These are phyloP conservation scores for Carpinus viminea DNA, from an alignment of 306 rosid species.

Conservation along the genomic window DNA sequence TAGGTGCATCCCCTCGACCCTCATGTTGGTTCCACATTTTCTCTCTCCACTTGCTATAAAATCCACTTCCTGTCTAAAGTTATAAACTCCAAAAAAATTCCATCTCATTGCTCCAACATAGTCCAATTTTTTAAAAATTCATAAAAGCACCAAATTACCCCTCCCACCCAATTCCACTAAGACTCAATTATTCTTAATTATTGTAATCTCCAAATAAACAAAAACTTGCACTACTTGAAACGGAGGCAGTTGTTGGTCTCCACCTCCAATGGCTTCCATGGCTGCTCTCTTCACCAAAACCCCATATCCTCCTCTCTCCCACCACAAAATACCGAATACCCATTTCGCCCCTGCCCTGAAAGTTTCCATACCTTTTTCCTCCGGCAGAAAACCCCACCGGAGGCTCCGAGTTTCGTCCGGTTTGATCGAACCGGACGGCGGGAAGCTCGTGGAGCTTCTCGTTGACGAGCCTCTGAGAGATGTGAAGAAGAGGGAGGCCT, in stretches of 20 bases:
- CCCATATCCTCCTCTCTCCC: constrained; percentile 40
- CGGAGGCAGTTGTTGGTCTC: constrained; percentile 14
- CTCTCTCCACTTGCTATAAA: constrained; percentile 1
- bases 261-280: constrained; percentile 91
- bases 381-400: constrained; percentile 22
- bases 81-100: neutral
- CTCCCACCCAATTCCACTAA: neutral
- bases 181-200: no score
- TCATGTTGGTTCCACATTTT: neutral
- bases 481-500: constrained; percentile 63
- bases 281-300: constrained; percentile 55
- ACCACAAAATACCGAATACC: constrained; percentile 37
- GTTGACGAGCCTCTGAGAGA: constrained; percentile 52
- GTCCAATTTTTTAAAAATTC: neutral
- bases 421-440: constrained; percentile 92
- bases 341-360: constrained; percentile 47
- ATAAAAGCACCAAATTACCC: neutral
- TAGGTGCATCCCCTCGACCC: constrained; percentile 39
- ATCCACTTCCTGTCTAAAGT: neutral
- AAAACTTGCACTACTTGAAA: constrained; percentile 1
- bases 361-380: constrained; percentile 21
- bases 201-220: neutral
- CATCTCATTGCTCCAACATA: neutral
- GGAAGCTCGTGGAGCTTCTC: constrained; percentile 78
- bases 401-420: constrained; percentile 59